These are phyloP conservation scores for Nicotiana tomentosiformis DNA, from an alignment of 257 asterid species.

Conservation along the genomic window DNA sequence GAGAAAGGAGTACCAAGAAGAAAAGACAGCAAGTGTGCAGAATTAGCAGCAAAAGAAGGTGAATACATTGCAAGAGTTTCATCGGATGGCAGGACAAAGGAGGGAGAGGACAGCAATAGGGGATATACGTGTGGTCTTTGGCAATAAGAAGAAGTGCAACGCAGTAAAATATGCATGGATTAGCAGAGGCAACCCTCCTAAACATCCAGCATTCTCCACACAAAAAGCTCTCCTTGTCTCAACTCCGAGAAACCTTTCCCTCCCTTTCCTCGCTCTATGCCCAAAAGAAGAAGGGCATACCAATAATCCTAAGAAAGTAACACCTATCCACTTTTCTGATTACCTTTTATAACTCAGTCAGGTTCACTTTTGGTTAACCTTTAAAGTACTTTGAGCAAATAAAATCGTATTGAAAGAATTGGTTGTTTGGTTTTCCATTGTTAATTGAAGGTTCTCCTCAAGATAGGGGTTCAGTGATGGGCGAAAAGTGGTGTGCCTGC, in stretches of 20 bases:
- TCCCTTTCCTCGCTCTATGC: background rate
- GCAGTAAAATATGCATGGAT: background rate
- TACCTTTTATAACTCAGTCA: background rate
- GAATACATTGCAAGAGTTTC: background rate
- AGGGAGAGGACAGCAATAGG: background rate
- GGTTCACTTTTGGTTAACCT: background rate
- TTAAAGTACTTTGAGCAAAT: background rate
- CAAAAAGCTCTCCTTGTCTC: background rate
- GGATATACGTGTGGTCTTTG: background rate
- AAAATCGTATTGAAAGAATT: background rate
- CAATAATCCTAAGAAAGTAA: background rate
- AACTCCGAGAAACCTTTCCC: background rate
- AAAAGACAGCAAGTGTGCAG: background rate
- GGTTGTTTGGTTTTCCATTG: background rate
- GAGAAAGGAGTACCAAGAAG: background rate
- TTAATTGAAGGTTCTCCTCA: background rate
- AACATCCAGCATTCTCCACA: background rate
- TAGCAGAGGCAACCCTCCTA: background rate
- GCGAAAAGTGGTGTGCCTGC: background rate
- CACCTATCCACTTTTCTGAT: background rate
- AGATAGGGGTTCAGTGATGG: background rate
- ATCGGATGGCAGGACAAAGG: background rate
- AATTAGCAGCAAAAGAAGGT: background rate
- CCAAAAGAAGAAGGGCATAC: background rate
- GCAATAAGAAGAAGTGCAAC: background rate